phyloP scores from a whole-genome alignment of 1,139 yeast species.

The Blastobotrys serpentis region DNA sequence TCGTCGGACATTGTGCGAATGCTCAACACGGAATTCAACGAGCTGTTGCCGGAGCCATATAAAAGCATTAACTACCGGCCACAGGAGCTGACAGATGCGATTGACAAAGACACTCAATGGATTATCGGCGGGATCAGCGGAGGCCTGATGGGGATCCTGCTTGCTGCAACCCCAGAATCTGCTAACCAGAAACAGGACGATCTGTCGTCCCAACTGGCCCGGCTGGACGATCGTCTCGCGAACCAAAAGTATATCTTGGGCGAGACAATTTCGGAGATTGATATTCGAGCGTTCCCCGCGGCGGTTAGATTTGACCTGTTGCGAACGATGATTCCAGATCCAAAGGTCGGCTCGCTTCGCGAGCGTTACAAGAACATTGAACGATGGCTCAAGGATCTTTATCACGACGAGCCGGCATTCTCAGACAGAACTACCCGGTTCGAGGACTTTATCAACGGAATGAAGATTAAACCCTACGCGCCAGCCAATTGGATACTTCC shows the following conservation, averaged over 20 bases:
- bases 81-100: not conserved
- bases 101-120: not conserved
- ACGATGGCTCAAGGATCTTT: slow-evolving; percentile 75
- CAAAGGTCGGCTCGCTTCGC: slow-evolving; percentile 69
- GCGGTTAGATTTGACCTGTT: slow-evolving; percentile 69
- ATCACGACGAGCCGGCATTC: slow-evolving; percentile 80
- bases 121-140: slow-evolving; percentile 6
- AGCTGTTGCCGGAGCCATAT: slow-evolving; percentile 48
- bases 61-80: slow-evolving; percentile 49
- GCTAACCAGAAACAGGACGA: slow-evolving; percentile 1
- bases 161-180: not conserved
- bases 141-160: not conserved
- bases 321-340: slow-evolving; percentile 84
- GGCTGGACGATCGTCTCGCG: slow-evolving; percentile 72
- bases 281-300: slow-evolving; percentile 77
- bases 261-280: slow-evolving; percentile 81
- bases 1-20: slow-evolving; percentile 84
- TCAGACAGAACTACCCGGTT: slow-evolving; percentile 78
- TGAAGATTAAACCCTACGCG: slow-evolving; percentile 38
- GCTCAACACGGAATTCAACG: slow-evolving; percentile 66
- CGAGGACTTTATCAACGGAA: slow-evolving; percentile 88
- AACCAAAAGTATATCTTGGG: slow-evolving; percentile 64
- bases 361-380: slow-evolving; percentile 74
- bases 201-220: slow-evolving; percentile 54
- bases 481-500: not conserved